A percentile compares a stretch with the other conserved stretches of the same genome.
phyloP scores from a whole-genome alignment of 768 basidiomycete genomes.

The Lactarius pseudohatsudake region DNA sequence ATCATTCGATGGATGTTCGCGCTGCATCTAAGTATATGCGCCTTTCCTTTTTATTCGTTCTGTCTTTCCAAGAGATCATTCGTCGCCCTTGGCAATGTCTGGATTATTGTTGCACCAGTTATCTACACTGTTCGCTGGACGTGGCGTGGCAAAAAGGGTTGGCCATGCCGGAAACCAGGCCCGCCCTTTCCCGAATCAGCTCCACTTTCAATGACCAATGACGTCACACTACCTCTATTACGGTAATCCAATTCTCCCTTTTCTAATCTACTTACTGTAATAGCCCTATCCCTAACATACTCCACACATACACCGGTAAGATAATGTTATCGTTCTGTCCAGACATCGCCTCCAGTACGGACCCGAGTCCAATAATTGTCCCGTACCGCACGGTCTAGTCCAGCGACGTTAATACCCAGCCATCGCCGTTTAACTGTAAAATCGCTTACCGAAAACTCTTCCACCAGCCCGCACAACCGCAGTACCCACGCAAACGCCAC shows the following conservation, averaged over 20 bases:
- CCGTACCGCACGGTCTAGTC: slow-evolving; percentile 65
- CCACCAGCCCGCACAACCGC: slow-evolving; percentile 65
- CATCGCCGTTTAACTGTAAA: not conserved
- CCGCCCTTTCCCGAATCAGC: slow-evolving; percentile 7
- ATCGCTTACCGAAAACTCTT: slow-evolving; percentile 70
- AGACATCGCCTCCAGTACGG: slow-evolving; percentile 84
- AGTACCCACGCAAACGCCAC: slow-evolving; percentile 68
- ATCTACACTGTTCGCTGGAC: not conserved
- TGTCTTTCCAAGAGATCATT: not conserved
- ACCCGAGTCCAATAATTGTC: slow-evolving; percentile 59
- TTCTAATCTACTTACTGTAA: not conserved
- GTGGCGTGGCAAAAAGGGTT: slow-evolving; percentile 16
- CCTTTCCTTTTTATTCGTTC: not conserved
- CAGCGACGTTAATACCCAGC: slow-evolving; percentile 18
- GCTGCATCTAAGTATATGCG: slow-evolving; percentile 2
- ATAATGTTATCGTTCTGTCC: slow-evolving; percentile 98
- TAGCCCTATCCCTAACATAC: slow-evolving; percentile 48
- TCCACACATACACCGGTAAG: slow-evolving; percentile 95
- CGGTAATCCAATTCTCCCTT: slow-evolving; percentile 4
- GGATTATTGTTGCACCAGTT: not conserved
- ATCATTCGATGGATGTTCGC: slow-evolving; percentile 14
- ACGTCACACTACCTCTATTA: slow-evolving; percentile 11
- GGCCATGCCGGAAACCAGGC: not conserved
- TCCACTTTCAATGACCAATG: slow-evolving; percentile 10
- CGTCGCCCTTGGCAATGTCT: not conserved